Conservation (phyloP, 345 rosid genomes). For the Anacardium occidentale region DNA sequence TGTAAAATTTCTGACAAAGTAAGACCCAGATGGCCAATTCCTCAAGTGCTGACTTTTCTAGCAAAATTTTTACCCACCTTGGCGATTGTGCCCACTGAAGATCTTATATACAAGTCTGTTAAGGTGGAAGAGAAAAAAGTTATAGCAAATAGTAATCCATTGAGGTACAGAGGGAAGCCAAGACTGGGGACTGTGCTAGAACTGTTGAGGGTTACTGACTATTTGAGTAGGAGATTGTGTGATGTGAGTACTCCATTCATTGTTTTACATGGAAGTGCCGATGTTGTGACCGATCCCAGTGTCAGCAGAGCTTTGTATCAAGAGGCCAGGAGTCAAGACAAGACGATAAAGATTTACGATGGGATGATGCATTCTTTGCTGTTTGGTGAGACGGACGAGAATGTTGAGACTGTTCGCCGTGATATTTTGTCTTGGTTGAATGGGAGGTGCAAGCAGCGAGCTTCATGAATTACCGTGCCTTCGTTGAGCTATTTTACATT, state of each 20-base stretch:
- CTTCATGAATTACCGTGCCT: no score
- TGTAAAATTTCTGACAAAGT: slow-evolving; percentile 74
- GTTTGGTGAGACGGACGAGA: slow-evolving; percentile 85
- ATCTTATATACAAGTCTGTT: slow-evolving; percentile 53
- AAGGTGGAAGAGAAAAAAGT: slow-evolving; percentile 62
- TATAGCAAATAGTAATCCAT: slow-evolving; percentile 57
- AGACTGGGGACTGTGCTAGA: slow-evolving; percentile 76
- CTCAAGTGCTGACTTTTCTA: slow-evolving; percentile 47
- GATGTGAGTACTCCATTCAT: slow-evolving; percentile 64
- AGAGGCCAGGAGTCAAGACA: slow-evolving; percentile 55
- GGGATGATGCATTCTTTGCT: slow-evolving; percentile 92
- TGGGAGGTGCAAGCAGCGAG: slow-evolving; percentile 39
- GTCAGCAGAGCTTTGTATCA: slow-evolving; percentile 59
- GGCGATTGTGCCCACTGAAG: slow-evolving; percentile 72
- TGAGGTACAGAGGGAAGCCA: slow-evolving; percentile 72
- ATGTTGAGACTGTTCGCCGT: slow-evolving; percentile 53
- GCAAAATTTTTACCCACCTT: slow-evolving; percentile 68
- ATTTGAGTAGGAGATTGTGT: slow-evolving; percentile 39
- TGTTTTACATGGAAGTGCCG: slow-evolving; percentile 70
- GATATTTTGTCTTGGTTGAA: slow-evolving; percentile 71
- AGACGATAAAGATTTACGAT: slow-evolving; percentile 58
- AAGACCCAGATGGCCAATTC: slow-evolving; percentile 78
- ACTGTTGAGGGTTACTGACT: slow-evolving; percentile 67
- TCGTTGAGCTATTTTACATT: no score
- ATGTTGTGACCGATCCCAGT: slow-evolving; percentile 74